Conservation (phyloP, 2,329 filamentous ascomycete species). For the Neophaeococcomyces aloes region DNA sequence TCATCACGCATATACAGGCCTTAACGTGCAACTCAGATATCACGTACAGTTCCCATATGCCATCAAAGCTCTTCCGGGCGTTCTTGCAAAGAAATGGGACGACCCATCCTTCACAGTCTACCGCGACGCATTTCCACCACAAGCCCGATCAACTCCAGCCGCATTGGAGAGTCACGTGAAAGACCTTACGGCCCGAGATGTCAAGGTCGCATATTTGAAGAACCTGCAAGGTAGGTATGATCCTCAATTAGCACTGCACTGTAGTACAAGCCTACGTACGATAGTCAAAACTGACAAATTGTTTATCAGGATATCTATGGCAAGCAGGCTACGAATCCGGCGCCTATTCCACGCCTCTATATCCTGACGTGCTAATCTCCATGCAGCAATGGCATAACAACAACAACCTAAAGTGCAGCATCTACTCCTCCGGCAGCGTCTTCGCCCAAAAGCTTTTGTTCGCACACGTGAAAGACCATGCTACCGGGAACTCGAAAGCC, state of each 20-base stretch:
- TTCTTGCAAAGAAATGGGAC: constrained; percentile 13
- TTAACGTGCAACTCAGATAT: not conserved
- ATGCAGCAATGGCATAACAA: constrained; percentile 10
- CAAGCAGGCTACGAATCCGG: constrained; percentile 14
- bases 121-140: constrained; percentile 13
- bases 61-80: constrained; percentile 14
- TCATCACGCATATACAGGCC: not conserved
- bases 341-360: constrained; percentile 15
- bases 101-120: constrained; percentile 12
- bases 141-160: constrained; percentile 10
- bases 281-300: too few relatives aligned
- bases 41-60: constrained; percentile 18
- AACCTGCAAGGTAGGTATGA: constrained; percentile 15
- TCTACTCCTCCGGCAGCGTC: constrained; percentile 18
- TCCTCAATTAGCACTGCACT: not conserved
- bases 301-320: constrained; percentile 19
- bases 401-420: constrained; percentile 9
- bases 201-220: constrained; percentile 19
- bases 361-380: constrained; percentile 11
- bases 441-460: constrained; percentile 19
- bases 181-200: constrained; percentile 15
- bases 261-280: too few relatives aligned
- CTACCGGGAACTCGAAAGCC: constrained; percentile 1
- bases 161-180: constrained; percentile 14
- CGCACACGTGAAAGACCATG: constrained; percentile 12